phyloP scores from a whole-genome alignment of 306 rosid species.

The Notholithocarpus densiflorus region DNA sequence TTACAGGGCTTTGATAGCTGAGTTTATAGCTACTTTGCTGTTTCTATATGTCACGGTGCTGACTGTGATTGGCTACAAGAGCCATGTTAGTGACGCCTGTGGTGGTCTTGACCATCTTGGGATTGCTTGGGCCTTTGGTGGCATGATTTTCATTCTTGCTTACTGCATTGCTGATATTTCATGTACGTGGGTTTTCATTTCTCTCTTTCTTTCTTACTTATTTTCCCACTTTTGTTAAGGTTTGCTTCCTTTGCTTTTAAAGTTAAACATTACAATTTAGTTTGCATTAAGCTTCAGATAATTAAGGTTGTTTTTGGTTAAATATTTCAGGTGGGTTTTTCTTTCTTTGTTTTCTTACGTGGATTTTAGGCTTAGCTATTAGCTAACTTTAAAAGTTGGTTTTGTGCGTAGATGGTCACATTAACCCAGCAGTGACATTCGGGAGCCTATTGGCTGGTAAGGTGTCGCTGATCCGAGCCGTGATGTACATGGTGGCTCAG shows the following conservation, averaged over 20 bases:
- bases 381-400: neutral
- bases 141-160: slow-evolving; percentile 95
- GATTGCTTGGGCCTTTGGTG: slow-evolving; percentile 96
- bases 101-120: slow-evolving; percentile 85
- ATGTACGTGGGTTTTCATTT: slow-evolving; percentile 27
- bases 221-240: neutral
- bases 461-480: slow-evolving; percentile 76
- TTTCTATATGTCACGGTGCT: slow-evolving; percentile 80
- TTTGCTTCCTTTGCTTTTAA: neutral
- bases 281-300: no score
- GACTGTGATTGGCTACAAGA: slow-evolving; percentile 78
- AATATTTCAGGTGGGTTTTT: neutral
- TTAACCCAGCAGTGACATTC: slow-evolving; percentile 94
- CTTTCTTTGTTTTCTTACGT: no score
- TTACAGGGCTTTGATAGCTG: slow-evolving; percentile 87
- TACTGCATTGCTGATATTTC: slow-evolving; percentile 98
- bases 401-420: slow-evolving; percentile 78
- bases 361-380: neutral
- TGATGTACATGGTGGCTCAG: slow-evolving; percentile 87
- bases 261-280: neutral
- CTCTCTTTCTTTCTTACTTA: neutral
- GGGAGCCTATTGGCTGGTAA: slow-evolving; percentile 89
- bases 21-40: slow-evolving; percentile 86
- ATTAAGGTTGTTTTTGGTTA: neutral
- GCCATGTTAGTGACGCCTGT: slow-evolving; percentile 49